Conservation (phyloP, 306 rosid genomes). For the Ormosia emarginata region DNA sequence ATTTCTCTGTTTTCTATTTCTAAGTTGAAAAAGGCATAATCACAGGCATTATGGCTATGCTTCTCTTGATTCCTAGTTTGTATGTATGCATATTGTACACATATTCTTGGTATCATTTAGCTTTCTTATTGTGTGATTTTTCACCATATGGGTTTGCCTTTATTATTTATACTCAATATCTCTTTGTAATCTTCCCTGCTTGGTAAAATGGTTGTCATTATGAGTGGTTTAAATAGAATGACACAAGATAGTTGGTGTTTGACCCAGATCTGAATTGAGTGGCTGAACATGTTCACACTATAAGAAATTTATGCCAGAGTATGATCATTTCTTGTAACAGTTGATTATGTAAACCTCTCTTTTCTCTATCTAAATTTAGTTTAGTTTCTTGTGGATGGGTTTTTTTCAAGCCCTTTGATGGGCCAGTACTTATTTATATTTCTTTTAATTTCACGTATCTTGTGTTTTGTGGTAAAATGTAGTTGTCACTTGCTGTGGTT, state of each 20-base stretch:
- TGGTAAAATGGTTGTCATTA: not conserved
- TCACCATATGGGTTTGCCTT: not conserved
- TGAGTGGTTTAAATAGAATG: not conserved
- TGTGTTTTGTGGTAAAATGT: constrained; percentile 1
- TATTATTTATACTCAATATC: not conserved
- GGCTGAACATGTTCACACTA: not conserved
- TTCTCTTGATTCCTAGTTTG: not conserved
- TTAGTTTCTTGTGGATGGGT: not conserved
- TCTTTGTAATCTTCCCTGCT: not conserved
- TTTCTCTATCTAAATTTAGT: constrained; percentile 2
- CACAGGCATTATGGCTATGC: not conserved
- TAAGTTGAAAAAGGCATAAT: not conserved
- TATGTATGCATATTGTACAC: not conserved
- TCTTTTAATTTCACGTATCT: not conserved
- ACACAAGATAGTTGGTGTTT: not conserved
- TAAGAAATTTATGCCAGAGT: not conserved
- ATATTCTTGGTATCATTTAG: not conserved
- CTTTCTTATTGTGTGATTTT: not conserved
- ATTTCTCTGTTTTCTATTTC: not conserved
- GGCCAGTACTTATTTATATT: not conserved
- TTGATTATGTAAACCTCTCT: constrained; percentile 6
- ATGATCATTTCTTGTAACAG: constrained; percentile 1
- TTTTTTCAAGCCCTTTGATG: not conserved
- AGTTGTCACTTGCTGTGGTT: constrained; percentile 31
- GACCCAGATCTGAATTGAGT: not conserved